phyloP scores from a whole-genome alignment of 2,329 filamentous ascomycete genomes.

The Plenodomus tracheiphilus region DNA sequence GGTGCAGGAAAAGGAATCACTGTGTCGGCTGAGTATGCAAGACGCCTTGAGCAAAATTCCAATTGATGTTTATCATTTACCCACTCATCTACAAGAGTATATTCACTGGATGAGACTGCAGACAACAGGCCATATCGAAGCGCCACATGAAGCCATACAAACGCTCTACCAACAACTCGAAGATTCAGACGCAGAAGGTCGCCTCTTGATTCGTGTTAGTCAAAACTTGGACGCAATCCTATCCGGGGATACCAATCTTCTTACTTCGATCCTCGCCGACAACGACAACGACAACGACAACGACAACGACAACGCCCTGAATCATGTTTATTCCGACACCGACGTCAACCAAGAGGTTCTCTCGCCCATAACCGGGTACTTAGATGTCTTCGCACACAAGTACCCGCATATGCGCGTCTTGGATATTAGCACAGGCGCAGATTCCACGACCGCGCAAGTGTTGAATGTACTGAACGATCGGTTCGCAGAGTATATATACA shows the following conservation, averaged over 20 bases:
- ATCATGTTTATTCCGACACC: constrained; percentile 1
- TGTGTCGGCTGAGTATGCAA: constrained; percentile 1
- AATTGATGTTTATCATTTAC: not conserved
- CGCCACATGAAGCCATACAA: constrained; percentile 3
- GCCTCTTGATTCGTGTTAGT: constrained; percentile 1
- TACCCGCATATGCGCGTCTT: constrained; percentile 3
- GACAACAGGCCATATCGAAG: not conserved
- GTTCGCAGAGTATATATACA: not conserved
- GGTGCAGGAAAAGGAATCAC: constrained; percentile 2
- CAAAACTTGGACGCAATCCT: not conserved
- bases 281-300: too few species aligned
- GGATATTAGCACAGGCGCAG: constrained; percentile 7
- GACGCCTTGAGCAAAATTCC: not conserved
- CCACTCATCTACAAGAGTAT: constrained; percentile 4
- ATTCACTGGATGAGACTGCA: constrained; percentile 3
- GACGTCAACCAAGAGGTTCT: constrained; percentile 3
- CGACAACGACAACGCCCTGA: constrained; percentile 10
- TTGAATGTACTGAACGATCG: not conserved
- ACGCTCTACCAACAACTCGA: constrained; percentile 3
- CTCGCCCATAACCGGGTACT: not conserved
- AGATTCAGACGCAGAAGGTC: constrained; percentile 1
- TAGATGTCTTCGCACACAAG: constrained; percentile 6
- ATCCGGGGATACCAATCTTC: not conserved
- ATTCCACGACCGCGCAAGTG: not conserved
- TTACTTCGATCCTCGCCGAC: too few species aligned